Evolutionary conservation across 805 yeast species (phyloP).

Genomic region (Wickerhamomyces rabaulensis): DNA sequence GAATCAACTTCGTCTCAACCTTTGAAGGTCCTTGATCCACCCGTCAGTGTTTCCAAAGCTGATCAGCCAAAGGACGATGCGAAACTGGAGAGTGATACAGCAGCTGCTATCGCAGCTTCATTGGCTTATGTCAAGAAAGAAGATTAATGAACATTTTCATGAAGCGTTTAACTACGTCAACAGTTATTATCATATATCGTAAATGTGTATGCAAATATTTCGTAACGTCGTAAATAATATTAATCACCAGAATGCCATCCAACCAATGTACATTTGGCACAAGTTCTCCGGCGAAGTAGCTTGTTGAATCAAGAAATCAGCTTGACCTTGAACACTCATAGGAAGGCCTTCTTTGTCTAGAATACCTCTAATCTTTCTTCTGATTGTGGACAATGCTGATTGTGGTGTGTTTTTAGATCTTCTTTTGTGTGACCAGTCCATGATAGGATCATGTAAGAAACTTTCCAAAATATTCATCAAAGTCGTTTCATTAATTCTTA

Average conservation of each 20-base stretch:
- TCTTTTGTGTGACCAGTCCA: constrained; percentile 60
- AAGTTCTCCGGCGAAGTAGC: constrained; percentile 70
- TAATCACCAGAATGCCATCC: constrained; percentile 67
- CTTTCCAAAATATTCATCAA: constrained; percentile 90
- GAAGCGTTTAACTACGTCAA: background rate
- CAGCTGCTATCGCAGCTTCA: background rate
- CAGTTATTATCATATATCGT: background rate
- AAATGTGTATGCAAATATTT: background rate
- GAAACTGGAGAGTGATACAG: background rate
- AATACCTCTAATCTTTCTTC: constrained; percentile 81
- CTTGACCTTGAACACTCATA: constrained; percentile 88
- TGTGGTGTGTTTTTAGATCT: constrained; percentile 46
- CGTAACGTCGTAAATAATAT: background rate
- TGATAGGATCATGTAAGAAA: constrained; percentile 85
- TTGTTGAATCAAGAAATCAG: constrained; percentile 79
- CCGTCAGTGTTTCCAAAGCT: background rate
- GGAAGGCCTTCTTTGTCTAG: constrained; percentile 78
- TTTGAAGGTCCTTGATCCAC: background rate
- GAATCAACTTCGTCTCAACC: background rate
- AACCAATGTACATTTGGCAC: constrained; percentile 88
- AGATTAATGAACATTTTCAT: background rate
- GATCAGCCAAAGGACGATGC: background rate
- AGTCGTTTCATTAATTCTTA: constrained; percentile 76
- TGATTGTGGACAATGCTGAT: constrained; percentile 62
- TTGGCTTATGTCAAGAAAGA: background rate